phyloP scores from a whole-genome alignment of 331 rosid genomes.

The Stylosanthes scabra region DNA sequence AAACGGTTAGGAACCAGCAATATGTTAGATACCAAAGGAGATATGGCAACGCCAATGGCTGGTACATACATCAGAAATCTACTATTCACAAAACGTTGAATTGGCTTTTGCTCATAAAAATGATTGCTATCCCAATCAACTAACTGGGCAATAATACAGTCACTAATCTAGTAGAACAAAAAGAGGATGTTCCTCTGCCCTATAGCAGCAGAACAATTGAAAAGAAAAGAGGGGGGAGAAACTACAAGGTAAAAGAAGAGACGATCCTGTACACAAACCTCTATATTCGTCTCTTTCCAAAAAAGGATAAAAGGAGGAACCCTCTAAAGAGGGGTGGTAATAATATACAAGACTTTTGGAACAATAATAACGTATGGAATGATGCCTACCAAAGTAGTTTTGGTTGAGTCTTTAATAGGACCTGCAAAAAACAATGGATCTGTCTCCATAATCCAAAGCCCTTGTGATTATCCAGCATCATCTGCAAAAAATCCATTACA shows the following conservation, averaged over 20 bases:
- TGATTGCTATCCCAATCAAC: slow-evolving; percentile 75
- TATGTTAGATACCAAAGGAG: slow-evolving; percentile 39
- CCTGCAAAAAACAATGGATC: slow-evolving; percentile 56
- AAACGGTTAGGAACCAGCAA: slow-evolving; percentile 38
- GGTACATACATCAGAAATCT: slow-evolving; percentile 61
- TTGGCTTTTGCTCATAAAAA: slow-evolving; percentile 80
- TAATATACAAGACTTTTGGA: slow-evolving; percentile 71
- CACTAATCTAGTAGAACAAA: slow-evolving; percentile 72
- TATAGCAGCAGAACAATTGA: slow-evolving; percentile 54
- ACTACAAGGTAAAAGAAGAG: slow-evolving; percentile 66
- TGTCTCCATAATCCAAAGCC: slow-evolving; percentile 57
- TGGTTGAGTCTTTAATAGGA: slow-evolving; percentile 53
- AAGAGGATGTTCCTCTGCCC: slow-evolving; percentile 61
- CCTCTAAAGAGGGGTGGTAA: slow-evolving; percentile 74
- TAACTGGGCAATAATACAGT: slow-evolving; percentile 72
- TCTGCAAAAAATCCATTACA: slow-evolving; percentile 59
- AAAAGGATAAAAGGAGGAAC: slow-evolving; percentile 38
- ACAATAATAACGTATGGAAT: slow-evolving; percentile 49
- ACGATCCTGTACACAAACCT: slow-evolving; percentile 93
- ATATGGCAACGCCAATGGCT: slow-evolving; percentile 44
- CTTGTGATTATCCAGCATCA: slow-evolving; percentile 66
- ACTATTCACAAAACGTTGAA: slow-evolving; percentile 85
- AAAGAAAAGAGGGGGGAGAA: slow-evolving; percentile 28
- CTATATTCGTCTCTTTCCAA: slow-evolving; percentile 83
- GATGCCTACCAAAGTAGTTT: slow-evolving; percentile 54